Percentiles rank a stretch among this genome's conserved stretches.
Conservation (phyloP, 2,329 filamentous ascomycete species). For the Ophiostoma himal-ulmi region DNA sequence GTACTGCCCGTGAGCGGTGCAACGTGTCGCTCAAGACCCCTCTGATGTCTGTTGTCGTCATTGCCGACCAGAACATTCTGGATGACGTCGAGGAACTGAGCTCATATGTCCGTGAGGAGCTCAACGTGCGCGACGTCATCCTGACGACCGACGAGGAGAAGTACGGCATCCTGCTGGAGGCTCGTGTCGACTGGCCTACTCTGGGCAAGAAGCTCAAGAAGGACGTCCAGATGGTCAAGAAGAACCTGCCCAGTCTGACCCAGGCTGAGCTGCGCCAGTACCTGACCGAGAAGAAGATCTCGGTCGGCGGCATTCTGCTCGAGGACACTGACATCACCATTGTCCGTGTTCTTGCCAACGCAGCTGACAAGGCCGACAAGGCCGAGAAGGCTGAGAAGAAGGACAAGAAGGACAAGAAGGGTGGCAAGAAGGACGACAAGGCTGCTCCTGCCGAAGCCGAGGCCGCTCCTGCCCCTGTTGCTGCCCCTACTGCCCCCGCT, state of each 20-base stretch:
- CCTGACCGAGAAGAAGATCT: slow-evolving; percentile 64
- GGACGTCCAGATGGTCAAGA: slow-evolving; percentile 85
- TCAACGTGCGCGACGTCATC: slow-evolving; percentile 82
- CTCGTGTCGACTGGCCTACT: slow-evolving; percentile 85
- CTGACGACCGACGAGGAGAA: slow-evolving; percentile 80
- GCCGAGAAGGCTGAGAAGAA: slow-evolving; percentile 26
- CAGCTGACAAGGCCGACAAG: slow-evolving; percentile 37
- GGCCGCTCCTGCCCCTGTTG: background rate
- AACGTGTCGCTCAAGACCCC: slow-evolving; percentile 85
- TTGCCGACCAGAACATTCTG: slow-evolving; percentile 79
- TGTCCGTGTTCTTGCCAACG: slow-evolving; percentile 69
- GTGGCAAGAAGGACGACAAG: slow-evolving; percentile 68
- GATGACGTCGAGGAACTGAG: slow-evolving; percentile 81
- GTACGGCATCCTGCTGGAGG: slow-evolving; percentile 89
- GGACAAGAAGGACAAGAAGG: slow-evolving; percentile 55
- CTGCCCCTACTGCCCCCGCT: background rate
- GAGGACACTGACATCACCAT: slow-evolving; percentile 78
- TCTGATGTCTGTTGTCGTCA: slow-evolving; percentile 80
- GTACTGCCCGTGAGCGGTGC: slow-evolving; percentile 78
- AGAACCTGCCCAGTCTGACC: slow-evolving; percentile 71
- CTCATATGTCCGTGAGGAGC: slow-evolving; percentile 83
- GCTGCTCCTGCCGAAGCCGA: slow-evolving; percentile 1
- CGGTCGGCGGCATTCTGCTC: slow-evolving; percentile 80
- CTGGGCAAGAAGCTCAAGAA: slow-evolving; percentile 97
- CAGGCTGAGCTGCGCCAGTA: slow-evolving; percentile 78